phyloP scores from a whole-genome alignment of 2,329 filamentous ascomycete species.

The Pseudogymnoascus verrucosus region DNA sequence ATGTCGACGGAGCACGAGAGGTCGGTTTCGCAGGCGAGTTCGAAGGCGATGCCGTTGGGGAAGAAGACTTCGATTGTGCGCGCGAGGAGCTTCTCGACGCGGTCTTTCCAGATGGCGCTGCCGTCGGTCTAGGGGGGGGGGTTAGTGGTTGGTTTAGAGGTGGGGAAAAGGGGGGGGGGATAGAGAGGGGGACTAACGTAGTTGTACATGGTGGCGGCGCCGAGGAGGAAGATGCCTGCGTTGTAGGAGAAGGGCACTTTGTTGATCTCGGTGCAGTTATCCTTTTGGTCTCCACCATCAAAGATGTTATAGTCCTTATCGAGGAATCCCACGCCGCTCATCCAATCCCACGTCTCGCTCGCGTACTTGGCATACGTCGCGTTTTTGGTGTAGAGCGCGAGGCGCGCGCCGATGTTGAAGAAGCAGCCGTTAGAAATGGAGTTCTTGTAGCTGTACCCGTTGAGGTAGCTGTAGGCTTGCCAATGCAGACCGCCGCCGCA shows the following conservation, averaged over 20 bases:
- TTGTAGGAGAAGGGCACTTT: constrained; percentile 64
- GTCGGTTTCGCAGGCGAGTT: constrained; percentile 55
- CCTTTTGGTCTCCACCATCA: constrained; percentile 50
- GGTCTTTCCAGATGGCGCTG: constrained; percentile 43
- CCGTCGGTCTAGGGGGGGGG: constrained; percentile 21
- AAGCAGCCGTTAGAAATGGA: constrained; percentile 55
- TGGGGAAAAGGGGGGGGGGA: neutral
- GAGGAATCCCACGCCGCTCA: constrained; percentile 48
- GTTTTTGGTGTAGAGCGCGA: constrained; percentile 71
- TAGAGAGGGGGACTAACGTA: constrained; percentile 32
- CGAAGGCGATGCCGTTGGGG: constrained; percentile 53
- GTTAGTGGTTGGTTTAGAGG: neutral
- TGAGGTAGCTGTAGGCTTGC: constrained; percentile 80
- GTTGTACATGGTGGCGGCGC: constrained; percentile 40
- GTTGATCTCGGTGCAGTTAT: constrained; percentile 51
- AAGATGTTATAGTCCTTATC: constrained; percentile 45
- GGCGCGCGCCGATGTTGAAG: constrained; percentile 54
- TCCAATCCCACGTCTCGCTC: constrained; percentile 65
- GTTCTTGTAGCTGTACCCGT: constrained; percentile 70
- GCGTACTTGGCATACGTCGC: constrained; percentile 71
- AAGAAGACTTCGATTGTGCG: constrained; percentile 45
- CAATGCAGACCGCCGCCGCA: constrained; percentile 70
- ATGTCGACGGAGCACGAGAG: constrained; percentile 54
- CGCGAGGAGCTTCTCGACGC: constrained; percentile 48
- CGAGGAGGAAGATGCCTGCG: constrained; percentile 57